Evolutionary conservation across 257 asterid genomes (phyloP).

Genomic region (Salvia rosmarinus): DNA sequence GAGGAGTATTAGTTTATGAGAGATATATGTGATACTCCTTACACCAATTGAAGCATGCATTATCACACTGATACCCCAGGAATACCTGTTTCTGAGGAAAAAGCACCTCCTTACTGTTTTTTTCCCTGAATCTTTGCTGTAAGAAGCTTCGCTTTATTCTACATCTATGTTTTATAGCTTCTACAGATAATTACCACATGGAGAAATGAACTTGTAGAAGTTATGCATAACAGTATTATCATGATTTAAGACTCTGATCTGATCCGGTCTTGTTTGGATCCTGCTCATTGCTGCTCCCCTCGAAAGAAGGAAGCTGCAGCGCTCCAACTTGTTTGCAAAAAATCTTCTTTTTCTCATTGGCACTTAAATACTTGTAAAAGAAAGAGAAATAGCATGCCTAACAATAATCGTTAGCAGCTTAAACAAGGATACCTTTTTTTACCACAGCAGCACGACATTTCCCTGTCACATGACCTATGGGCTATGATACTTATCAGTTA

Average conservation of each 20-base stretch:
- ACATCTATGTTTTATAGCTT: neutral
- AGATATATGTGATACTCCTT: neutral
- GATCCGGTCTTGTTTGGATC: no score
- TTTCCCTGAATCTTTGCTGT: no score
- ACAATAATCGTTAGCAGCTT: neutral
- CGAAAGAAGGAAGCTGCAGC: neutral
- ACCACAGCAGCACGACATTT: neutral
- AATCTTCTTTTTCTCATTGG: neutral
- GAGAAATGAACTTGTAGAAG: slow-evolving; percentile 1
- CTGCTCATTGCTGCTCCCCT: neutral
- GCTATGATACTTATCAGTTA: neutral
- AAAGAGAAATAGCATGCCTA: neutral
- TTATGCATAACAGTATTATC: neutral
- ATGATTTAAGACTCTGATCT: neutral
- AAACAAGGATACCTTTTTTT: neutral
- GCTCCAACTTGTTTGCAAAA: neutral
- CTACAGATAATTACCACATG: neutral
- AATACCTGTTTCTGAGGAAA: no score
- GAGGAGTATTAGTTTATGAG: neutral
- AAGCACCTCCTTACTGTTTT: no score
- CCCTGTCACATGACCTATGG: neutral
- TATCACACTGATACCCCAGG: neutral
- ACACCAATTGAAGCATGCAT: neutral
- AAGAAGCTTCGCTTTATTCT: no score
- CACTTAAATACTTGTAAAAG: neutral